Evolutionary conservation across 2,329 filamentous ascomycete species (phyloP), one percentile per base, ranked within the genome.

Genomic region (Orbilia quercus): DNA sequence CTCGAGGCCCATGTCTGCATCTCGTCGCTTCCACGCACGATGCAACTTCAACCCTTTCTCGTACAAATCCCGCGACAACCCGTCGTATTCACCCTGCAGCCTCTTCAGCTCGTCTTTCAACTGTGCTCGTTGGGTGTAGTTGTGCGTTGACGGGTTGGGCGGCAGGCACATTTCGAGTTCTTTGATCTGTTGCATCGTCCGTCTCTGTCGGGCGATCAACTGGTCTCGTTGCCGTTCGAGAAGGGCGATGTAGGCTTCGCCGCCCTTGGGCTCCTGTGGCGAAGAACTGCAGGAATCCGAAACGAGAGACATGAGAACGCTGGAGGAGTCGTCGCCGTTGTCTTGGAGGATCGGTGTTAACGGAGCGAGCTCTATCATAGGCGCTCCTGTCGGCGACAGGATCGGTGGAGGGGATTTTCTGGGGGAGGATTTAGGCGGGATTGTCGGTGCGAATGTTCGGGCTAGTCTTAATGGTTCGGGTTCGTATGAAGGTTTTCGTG

Each of bases 31-130:
- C 76, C 77, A 78, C 2, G 77, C 77, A 16, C 77, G 74, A 66
- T 77, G 76, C 40, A 78, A 60, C 71, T 75, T 76, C 65, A 78
- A 70, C 12, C 77, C 77, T 23, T 74, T 75, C 45, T 78, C 77
- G 59, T 78, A 76, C 2, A 76, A 28, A 44, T 76, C 75, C 63
- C 77, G 76, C 40, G 77, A 77, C n/a, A 77, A 65, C 22, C 76
- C 70, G n/a, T 76, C 76, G 22, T 76, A 71, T n/a, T 76, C 75
- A 23, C 58, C 42, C 28, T 74, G 57, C 16, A 77, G 45, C 44
- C 69, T 64, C 22, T 31, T 74, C 31, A 77, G 40, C n/a, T 74
- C 65, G n/a, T 54, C 75, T 38, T 74, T 77, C 25, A 78, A 66
- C 51, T 76, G 73, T 16, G 71, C 65, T 55, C 75, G 59, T 9